phyloP scores from a whole-genome alignment of 2,329 filamentous ascomycete genomes.

The Trichophyton rubrum region DNA sequence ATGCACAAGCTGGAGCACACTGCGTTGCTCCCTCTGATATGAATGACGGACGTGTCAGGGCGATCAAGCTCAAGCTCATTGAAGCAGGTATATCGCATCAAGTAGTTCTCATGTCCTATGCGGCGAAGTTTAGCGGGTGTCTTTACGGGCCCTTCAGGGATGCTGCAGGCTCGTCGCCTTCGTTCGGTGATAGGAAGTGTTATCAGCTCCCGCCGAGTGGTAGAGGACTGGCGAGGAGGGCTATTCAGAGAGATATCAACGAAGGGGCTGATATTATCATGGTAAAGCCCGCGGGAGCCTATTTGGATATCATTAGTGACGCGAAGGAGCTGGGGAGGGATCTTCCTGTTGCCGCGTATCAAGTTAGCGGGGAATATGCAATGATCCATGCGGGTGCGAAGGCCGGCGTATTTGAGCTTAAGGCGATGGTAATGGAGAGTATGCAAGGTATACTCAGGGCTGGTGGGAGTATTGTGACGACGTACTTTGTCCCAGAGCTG shows the following conservation, averaged over 20 bases:
- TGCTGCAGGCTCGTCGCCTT: slow-evolving; percentile 78
- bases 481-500: slow-evolving; percentile 81
- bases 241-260: slow-evolving; percentile 76
- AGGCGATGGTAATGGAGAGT: slow-evolving; percentile 86
- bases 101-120: slow-evolving; percentile 92
- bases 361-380: slow-evolving; percentile 91
- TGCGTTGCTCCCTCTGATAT: slow-evolving; percentile 96
- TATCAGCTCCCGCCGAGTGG: slow-evolving; percentile 93
- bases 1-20: slow-evolving; percentile 89
- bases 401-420: slow-evolving; percentile 90
- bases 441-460: slow-evolving; percentile 88
- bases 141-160: slow-evolving; percentile 96
- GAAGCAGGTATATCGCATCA: slow-evolving; percentile 87
- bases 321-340: slow-evolving; percentile 89
- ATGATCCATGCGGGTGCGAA: slow-evolving; percentile 97
- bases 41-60: slow-evolving; percentile 95
- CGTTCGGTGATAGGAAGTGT: slow-evolving; percentile 88
- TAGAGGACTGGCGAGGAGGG: slow-evolving; percentile 77
- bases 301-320: slow-evolving; percentile 94
- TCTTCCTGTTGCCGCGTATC: slow-evolving; percentile 87
- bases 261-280: slow-evolving; percentile 98
- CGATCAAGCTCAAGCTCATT: slow-evolving; percentile 95
- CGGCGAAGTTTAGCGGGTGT: slow-evolving; percentile 93
- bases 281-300: slow-evolving; percentile 95
- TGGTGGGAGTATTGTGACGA: slow-evolving; percentile 84